A percentile compares a stretch with the other conserved stretches of the same genome.
Conservation (phyloP, 1,139 yeast genomes). For the Hemisphaericaspora lyxosophila region DNA sequence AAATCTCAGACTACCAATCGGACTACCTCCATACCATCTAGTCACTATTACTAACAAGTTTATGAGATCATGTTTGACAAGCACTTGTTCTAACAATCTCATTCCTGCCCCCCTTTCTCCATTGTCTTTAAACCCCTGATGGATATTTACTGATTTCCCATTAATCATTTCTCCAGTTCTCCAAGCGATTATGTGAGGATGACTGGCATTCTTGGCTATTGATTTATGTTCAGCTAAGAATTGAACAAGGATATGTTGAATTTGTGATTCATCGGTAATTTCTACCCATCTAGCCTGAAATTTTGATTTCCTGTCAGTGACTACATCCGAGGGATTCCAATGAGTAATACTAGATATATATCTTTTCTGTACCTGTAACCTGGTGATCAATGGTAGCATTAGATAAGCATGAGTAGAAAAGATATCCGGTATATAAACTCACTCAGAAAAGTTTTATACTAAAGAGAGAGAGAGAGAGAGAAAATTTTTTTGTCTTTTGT, state of each 20-base stretch:
- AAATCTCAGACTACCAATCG: slow-evolving; percentile 64
- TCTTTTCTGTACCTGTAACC: not conserved
- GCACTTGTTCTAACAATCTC: slow-evolving; percentile 46
- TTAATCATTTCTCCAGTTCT: slow-evolving; percentile 35
- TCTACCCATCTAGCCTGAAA: slow-evolving; percentile 59
- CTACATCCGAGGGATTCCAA: slow-evolving; percentile 32
- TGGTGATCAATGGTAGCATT: not conserved
- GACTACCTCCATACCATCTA: slow-evolving; percentile 73
- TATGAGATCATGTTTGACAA: slow-evolving; percentile 46
- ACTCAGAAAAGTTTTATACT: not conserved
- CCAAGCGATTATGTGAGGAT: slow-evolving; percentile 72
- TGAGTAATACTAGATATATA: slow-evolving; percentile 10
- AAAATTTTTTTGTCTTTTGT: not conserved
- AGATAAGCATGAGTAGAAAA: no score
- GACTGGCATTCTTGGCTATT: slow-evolving; percentile 52
- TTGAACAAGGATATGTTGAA: slow-evolving; percentile 35
- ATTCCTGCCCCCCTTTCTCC: slow-evolving; percentile 70
- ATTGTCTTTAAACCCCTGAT: slow-evolving; percentile 60
- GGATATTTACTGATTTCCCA: slow-evolving; percentile 22
- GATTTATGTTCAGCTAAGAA: slow-evolving; percentile 41
- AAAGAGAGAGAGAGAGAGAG: not conserved
- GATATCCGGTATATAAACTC: slow-evolving; percentile 4
- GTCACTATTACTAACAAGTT: slow-evolving; percentile 63
- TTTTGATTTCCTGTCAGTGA: slow-evolving; percentile 51
- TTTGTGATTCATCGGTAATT: slow-evolving; percentile 35